Evolutionary conservation across 768 basidiomycete species (phyloP), one percentile per base, ranked within the genome.

Genomic region (Termitomyces sp.): DNA sequence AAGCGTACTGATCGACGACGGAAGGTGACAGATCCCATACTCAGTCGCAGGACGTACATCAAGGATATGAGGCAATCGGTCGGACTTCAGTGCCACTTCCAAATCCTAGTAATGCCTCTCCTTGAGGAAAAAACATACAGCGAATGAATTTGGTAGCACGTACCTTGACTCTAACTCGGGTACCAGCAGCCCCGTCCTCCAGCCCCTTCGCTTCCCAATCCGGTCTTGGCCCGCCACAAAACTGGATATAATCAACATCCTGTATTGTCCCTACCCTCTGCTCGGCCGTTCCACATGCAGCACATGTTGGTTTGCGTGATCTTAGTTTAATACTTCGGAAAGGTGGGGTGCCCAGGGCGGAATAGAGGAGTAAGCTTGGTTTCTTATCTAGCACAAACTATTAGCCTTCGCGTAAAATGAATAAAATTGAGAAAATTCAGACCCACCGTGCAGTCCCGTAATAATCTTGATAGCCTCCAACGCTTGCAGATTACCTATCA

Each of bases 401-500:
- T 91, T 93, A 73, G 96, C 85, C 2, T 4, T 16, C 7, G 40
- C 40, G 2, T 41, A 38, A 10, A 33, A 33, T 4, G n/a, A 40
- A 38, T 23, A 30, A 32, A 16, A 47, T 20, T 16, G 26, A 28
- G 16, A 9, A 13, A 23, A 96, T 85, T 1, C 18, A 18, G 5
- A 50, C 92, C 80, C 35, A 60, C 62, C 59, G 18, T 63, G 62
- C 6, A 63, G 32, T 32, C 48, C 58, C 18, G 72, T 54, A 9
- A 63, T 50, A 7, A 63, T 60, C 48, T 92, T 96, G 72, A 97
- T 86, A 2, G 93, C 96, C 40, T 97, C 94, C 36, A 93, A 70
- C 5, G 95, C 95, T 77, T 97, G 95, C 68, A 95, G 72, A 62
- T 85, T 89, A 4, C 95, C 95, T 46, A 98, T 91, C 51, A 93